Evolutionary conservation across 305 asterid species (phyloP), one percentile per base, ranked within the genome.

Genomic region (Solanum hybrid): DNA sequence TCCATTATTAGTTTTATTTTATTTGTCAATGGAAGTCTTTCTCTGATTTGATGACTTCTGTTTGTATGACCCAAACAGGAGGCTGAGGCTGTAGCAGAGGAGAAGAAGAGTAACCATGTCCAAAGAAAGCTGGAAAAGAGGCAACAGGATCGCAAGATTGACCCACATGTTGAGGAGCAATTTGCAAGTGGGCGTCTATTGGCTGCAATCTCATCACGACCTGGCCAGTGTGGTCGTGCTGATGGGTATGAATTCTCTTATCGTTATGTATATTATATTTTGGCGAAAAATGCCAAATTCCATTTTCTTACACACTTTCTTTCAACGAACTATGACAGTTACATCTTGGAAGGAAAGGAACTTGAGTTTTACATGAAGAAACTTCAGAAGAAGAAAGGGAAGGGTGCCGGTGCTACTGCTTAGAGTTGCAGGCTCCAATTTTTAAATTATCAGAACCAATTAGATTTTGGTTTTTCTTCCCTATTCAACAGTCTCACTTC

Each of bases 191-290:
- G 95, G 20, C 91, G 94, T 81, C 79, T 95, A 87, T 91, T 94
- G 87, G 96, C 96, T 39, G 94, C 93, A 86, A 94, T 92, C 88
- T 92, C 97, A 14, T 94, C 95, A 84, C 91, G 95, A 26, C 96
- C 96, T 37, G 96, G 94, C 80, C 96, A 94, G 89, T 94, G 95
- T 91, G 96, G 96, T 39, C 92, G 94, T 45, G 95, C 94, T 6
- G 97, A 93, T 91, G 96, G 97, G 94, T 95, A 92, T 45, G 92
- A 82, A 14, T 33, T 88, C 20, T 72, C 6, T 10, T 57, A 27
- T 32, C 12, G 4, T 34, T 37, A 12, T 86, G 6, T 41, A 10
- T 86, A 4, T 80, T 29, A 12, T 88, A 73, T 20, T 76, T 41
- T 29, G 37, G 31, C 31, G 73, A 70, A 15, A 37, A 87, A 3